Percentiles rank a stretch among this genome's conserved stretches.
Conservation (phyloP, 2,329 filamentous ascomycete genomes). For the Fusarium setosum region DNA sequence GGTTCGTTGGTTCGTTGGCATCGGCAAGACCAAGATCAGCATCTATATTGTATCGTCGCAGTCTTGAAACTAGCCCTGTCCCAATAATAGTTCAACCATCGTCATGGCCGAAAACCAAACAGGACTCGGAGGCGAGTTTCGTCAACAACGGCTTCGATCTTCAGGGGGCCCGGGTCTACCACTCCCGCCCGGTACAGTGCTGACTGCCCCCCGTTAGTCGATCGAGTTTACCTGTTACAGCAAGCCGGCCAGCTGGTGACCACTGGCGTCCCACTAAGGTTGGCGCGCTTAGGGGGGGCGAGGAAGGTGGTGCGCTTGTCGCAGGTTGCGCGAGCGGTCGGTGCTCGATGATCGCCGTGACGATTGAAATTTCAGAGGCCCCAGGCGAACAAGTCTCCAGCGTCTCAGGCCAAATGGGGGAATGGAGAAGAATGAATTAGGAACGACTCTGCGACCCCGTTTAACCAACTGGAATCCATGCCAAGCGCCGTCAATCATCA, state of each 20-base stretch:
- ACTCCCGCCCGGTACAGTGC: slow-evolving; percentile 23
- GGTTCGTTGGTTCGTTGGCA: background rate
- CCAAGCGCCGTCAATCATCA: background rate
- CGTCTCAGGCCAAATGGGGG: slow-evolving; percentile 11
- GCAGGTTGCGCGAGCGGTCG: slow-evolving; percentile 3
- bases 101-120: background rate
- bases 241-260: background rate
- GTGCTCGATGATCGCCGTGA: slow-evolving; percentile 35
- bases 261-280: too few relatives aligned
- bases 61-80: too few relatives aligned
- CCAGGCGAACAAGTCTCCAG: slow-evolving; percentile 6
- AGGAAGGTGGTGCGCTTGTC: too few relatives aligned
- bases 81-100: too few relatives aligned
- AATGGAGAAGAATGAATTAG: background rate
- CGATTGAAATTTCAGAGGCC: slow-evolving; percentile 45
- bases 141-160: slow-evolving; percentile 12
- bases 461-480: background rate
- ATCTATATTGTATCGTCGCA: too few relatives aligned
- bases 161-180: slow-evolving; percentile 32
- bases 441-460: slow-evolving; percentile 4
- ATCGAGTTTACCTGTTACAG: background rate
- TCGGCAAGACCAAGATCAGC: background rate
- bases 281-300: too few relatives aligned
- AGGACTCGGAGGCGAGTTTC: background rate
- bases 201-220: background rate